phyloP scores from a whole-genome alignment of 2,329 filamentous ascomycete species.

The Cordyceps cicadae region DNA sequence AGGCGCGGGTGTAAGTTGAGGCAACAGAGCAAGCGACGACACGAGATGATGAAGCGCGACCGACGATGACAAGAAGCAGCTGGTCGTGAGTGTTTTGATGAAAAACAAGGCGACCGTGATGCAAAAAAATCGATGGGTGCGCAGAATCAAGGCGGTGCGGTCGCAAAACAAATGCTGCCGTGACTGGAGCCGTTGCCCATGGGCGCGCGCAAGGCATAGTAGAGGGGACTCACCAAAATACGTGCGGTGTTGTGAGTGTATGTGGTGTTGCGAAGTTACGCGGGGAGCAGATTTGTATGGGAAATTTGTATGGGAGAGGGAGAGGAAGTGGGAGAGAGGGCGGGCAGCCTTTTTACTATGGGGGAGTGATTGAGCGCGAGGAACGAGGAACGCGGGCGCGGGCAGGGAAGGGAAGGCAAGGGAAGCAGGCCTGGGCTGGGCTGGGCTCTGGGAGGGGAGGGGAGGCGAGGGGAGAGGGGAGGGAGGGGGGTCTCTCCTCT shows the following conservation, averaged over 20 bases:
- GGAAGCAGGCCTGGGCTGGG: background rate
- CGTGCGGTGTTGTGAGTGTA: slow-evolving; percentile 19
- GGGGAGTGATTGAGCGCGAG: slow-evolving; percentile 50
- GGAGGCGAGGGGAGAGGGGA: background rate
- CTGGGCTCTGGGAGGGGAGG: background rate
- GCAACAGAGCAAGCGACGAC: slow-evolving; percentile 8
- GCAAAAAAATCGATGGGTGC: slow-evolving; percentile 9
- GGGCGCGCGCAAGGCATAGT: slow-evolving; percentile 25
- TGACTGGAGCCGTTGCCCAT: slow-evolving; percentile 22
- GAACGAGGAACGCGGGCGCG: slow-evolving; percentile 26
- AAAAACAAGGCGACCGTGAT: slow-evolving; percentile 3
- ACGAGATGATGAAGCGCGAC: background rate
- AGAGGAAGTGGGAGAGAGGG: slow-evolving; percentile 46
- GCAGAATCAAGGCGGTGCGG: slow-evolving; percentile 19
- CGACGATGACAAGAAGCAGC: background rate
- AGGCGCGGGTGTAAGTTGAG: slow-evolving; percentile 7
- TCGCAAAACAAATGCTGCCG: slow-evolving; percentile 21
- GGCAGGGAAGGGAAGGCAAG: background rate
- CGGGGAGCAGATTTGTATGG: slow-evolving; percentile 39
- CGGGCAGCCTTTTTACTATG: slow-evolving; percentile 57
- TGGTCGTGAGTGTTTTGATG: background rate
- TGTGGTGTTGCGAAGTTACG: slow-evolving; percentile 32
- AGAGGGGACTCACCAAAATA: slow-evolving; percentile 46
- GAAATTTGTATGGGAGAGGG: slow-evolving; percentile 54
- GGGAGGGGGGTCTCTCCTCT: background rate